Percentiles rank a stretch among this genome's conserved stretches.
phyloP scores from a whole-genome alignment of 306 rosid genomes.

The Cajanus cajan region DNA sequence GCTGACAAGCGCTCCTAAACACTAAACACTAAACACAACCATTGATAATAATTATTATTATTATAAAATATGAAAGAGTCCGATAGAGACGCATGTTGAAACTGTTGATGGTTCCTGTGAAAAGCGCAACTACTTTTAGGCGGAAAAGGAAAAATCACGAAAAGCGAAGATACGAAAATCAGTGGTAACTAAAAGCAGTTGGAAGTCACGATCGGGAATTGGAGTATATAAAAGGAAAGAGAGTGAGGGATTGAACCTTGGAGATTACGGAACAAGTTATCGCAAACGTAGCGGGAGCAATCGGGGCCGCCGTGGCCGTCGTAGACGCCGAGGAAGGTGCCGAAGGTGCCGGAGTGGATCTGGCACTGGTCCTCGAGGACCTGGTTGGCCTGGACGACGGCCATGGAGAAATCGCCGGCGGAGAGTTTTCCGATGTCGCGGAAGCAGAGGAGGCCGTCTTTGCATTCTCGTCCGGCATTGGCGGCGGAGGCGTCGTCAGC shows the following conservation, averaged over 20 bases:
- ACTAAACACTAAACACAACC: conserved; percentile 11
- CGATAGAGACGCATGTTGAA: not conserved
- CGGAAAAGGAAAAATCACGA: not conserved
- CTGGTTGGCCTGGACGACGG: conserved; percentile 85
- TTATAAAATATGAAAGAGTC: not conserved
- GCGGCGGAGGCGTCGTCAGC: conserved; percentile 32
- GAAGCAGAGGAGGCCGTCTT: conserved; percentile 73
- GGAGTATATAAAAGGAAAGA: not conserved
- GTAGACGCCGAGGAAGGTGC: conserved; percentile 83
- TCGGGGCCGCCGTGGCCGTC: conserved; percentile 94
- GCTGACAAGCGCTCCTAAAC: conserved; percentile 35
- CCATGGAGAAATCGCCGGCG: conserved; percentile 85
- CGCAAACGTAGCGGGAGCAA: conserved; percentile 76
- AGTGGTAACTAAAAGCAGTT: conserved; percentile 17
- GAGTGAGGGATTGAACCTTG: conserved; percentile 26
- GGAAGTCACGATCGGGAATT: conserved; percentile 12
- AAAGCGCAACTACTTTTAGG: conserved; percentile 19
- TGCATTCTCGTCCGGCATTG: conserved; percentile 57
- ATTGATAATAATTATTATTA: not conserved
- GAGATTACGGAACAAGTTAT: conserved; percentile 66
- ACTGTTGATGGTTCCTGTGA: conserved; percentile 35
- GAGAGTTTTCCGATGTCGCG: conserved; percentile 62
- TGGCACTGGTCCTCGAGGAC: conserved; percentile 89
- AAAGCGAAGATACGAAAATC: conserved; percentile 37
- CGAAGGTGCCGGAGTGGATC: conserved; percentile 82